Evolutionary conservation across 1,284 basidiomycete genomes (phyloP), one percentile per base, ranked within the genome.

Genomic region (Tilletia horrida): DNA sequence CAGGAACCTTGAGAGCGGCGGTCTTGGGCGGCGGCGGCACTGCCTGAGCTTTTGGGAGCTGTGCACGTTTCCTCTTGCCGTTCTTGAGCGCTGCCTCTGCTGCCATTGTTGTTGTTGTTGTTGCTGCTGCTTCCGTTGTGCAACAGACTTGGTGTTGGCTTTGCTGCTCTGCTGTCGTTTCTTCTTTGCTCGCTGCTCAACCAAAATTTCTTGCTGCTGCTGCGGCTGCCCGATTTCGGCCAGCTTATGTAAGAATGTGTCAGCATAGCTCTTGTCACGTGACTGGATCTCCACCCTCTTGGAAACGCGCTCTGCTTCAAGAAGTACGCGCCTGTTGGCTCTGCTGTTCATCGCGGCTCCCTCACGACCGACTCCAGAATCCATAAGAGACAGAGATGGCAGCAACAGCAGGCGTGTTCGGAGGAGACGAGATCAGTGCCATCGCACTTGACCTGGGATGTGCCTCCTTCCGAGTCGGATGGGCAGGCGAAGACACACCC

Each of bases 361-460:
- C 9, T 9, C 45, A 48, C 18, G 18, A 23, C 16, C 45, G 16
- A 52, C 21, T 13, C 25, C 50, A 25, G 27, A n/a, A 23, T 7
- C 50, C 13, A 52, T 2, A 21, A 21, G 7, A 52, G 3, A 21
- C 23, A 52, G 11, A 59, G 18, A 59, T 59, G 55, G 55, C 55
- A 59, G 55, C 55, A 44, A 81, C 80, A 76, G 76, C 79, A 35
- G 79, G 79, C 44, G 72, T 81, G 55, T 81, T 80, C 66, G 80
- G 80, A 65, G 80, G 80, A 57, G 92, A 93, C 81, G 92, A 94
- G 85, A 93, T 98, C 59, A 91, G 93, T 63, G 96, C 95, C 25
- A 85, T 98, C 66, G 96, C 98, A 45, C 85, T 98, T 66, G 96
- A 98, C 84, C 90, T 97, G 79, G 96, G 96, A 61, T 86, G 91